Base-by-base conservation (phyloP, 345 rosid genomes). In the Boechera divaricarpa region DNA sequence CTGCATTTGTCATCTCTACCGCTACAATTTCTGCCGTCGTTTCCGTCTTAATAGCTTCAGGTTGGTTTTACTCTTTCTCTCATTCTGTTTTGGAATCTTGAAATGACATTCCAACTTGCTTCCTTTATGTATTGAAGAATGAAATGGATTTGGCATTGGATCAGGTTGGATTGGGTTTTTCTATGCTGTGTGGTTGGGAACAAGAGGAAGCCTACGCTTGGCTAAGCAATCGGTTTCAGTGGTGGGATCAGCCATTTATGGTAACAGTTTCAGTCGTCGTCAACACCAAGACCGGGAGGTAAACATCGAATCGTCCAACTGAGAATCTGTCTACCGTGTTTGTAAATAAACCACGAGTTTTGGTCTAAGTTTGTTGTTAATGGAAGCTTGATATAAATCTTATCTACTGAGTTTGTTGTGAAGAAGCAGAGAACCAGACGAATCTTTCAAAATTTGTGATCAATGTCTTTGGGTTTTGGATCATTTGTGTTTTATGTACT, bases 91-190 rank as follows among this genome's bases (percentile, higher is more conserved):
- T n/a, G n/a, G 58, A 76, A 7, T 53, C 75, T 69, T 76, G 45
- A 18, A 31, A 31, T 59, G 63, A 32, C 44, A 31, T 8, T 8
- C 35, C 15, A 47, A 21, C 26, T 63, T 72, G 21, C 18, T 57
- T 72, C 39, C 54, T 72, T 12, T 44, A 38, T 78, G 36, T 63
- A 29, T 45, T 57, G 55, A 72, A 7, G 24, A 62, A 44, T 38
- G 64, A 16, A 28, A 51, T 3, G 57, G 10, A 16, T 75, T 63
- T 79, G 74, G 55, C 2, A 36, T 67, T 63, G 86, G 86, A 59
- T 75, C 90, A 95, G 98, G 97, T 80, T 92, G 99, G 99, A 77
- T 88, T 55, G 94, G 92, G 55, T 92, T 94, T 79, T 83, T 94
- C 80, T 89, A 85, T 79, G 74, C 70, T 41, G 77, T 86, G 59